phyloP scores from a whole-genome alignment of 441 rosid genomes.

The Erysimum pusillum region DNA sequence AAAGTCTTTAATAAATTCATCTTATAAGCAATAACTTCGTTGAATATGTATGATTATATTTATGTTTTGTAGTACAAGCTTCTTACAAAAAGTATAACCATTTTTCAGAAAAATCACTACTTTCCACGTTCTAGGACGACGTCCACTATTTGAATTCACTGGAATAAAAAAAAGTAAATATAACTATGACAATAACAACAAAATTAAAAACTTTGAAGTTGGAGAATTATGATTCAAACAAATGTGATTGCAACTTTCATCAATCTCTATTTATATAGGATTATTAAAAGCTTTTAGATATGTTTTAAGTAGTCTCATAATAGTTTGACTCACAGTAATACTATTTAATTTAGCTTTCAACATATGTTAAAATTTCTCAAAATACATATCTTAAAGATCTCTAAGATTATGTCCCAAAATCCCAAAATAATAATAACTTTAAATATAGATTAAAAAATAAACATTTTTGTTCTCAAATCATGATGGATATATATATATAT shows the following conservation, averaged over 20 bases:
- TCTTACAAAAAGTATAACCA: constrained; percentile 18
- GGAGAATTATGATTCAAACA: not conserved
- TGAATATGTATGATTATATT: not conserved
- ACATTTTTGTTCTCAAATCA: too few species aligned
- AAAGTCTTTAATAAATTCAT: not conserved
- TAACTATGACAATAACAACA: not conserved
- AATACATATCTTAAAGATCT: not conserved
- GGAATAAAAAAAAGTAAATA: too few species aligned
- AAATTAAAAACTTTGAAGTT: not conserved
- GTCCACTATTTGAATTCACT: too few species aligned
- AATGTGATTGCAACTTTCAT: not conserved
- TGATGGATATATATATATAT: too few species aligned
- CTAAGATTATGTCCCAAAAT: not conserved
- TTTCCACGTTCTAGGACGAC: too few species aligned
- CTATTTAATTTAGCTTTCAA: not conserved
- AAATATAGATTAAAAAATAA: too few species aligned
- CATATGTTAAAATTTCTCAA: not conserved
- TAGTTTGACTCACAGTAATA: not conserved
- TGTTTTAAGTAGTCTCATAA: not conserved
- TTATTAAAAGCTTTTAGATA: not conserved
- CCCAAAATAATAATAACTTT: too few species aligned
- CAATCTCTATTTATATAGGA: not conserved
- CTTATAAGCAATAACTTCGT: not conserved
- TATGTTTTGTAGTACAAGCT: not conserved
- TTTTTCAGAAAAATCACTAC: not conserved